Conservation (phyloP, 2,329 filamentous ascomycete genomes). For the Alternaria conjuncta region DNA sequence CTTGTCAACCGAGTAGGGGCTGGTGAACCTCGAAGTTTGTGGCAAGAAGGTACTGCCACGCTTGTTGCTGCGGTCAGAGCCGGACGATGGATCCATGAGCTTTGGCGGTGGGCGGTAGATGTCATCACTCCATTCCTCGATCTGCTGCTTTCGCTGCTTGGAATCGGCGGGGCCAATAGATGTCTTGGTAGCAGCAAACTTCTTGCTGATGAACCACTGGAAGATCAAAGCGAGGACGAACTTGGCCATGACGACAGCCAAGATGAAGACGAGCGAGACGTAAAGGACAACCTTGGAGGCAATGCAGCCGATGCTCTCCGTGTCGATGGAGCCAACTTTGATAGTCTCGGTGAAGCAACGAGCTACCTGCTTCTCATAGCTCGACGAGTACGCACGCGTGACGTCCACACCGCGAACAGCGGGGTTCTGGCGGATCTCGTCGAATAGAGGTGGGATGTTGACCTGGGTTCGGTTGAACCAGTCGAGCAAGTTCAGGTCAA, state of each 20-base stretch:
- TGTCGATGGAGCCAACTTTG: constrained; percentile 95
- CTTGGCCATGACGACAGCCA: constrained; percentile 84
- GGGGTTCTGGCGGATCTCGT: constrained; percentile 74
- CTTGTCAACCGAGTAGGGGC: constrained; percentile 79
- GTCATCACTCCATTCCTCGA: constrained; percentile 97
- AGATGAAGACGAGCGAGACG: constrained; percentile 87
- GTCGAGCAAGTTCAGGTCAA: constrained; percentile 84
- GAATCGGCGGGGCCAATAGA: constrained; percentile 76
- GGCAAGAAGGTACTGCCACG: constrained; percentile 85
- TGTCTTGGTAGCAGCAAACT: constrained; percentile 84
- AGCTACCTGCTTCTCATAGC: constrained; percentile 78
- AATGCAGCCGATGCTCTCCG: constrained; percentile 95
- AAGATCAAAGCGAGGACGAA: constrained; percentile 90
- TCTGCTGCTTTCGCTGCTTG: constrained; percentile 87
- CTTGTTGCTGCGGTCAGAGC: constrained; percentile 76
- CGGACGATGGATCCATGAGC: constrained; percentile 72
- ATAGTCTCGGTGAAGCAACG: constrained; percentile 92
- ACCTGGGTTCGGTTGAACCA: constrained; percentile 92
- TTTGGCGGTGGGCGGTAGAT: constrained; percentile 92
- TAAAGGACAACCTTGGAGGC: constrained; percentile 97
- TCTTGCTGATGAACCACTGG: constrained; percentile 92
- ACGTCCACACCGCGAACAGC: constrained; percentile 84
- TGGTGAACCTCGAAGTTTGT: constrained; percentile 92
- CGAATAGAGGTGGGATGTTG: constrained; percentile 75
- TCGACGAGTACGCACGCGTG: constrained; percentile 83